Conservation (phyloP, 1,284 basidiomycete species). For the Termitomyces sp. region DNA sequence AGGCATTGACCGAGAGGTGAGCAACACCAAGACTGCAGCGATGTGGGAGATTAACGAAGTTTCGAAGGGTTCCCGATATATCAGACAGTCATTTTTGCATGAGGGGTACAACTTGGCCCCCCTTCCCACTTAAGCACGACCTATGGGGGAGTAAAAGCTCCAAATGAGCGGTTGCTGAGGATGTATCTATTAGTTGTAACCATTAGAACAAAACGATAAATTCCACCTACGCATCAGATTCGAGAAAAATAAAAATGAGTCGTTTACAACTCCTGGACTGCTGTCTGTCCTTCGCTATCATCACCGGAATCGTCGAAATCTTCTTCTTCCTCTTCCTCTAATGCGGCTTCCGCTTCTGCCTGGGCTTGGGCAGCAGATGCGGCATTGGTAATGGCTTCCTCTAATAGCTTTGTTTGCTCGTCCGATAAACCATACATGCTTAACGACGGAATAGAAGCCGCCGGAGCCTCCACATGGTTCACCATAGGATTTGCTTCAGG, state of each 20-base stretch:
- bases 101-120: not conserved
- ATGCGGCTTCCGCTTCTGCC: constrained; percentile 66
- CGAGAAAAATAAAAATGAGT: not conserved
- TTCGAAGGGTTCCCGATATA: not conserved
- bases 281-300: constrained; percentile 23
- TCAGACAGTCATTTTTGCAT: not conserved
- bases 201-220: constrained; percentile 8
- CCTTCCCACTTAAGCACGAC: not conserved
- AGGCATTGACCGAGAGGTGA: constrained; percentile 17
- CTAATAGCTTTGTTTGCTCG: constrained; percentile 60
- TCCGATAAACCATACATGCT: constrained; percentile 64
- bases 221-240: constrained; percentile 5
- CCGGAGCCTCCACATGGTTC: not conserved
- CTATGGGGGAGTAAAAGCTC: not conserved
- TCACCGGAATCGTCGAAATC: constrained; percentile 36
- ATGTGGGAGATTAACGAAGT: not conserved
- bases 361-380: constrained; percentile 67
- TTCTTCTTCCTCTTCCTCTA: constrained; percentile 60
- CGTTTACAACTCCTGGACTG: constrained; percentile 6
- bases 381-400: constrained; percentile 66
- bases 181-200: constrained; percentile 15
- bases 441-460: constrained; percentile 32
- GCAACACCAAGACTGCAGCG: constrained; percentile 1
- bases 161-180: not conserved
- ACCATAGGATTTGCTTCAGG: not conserved